Evolutionary conservation across 2,329 filamentous ascomycete species (phyloP).

Genomic region (Fonsecaea multimorphosa): DNA sequence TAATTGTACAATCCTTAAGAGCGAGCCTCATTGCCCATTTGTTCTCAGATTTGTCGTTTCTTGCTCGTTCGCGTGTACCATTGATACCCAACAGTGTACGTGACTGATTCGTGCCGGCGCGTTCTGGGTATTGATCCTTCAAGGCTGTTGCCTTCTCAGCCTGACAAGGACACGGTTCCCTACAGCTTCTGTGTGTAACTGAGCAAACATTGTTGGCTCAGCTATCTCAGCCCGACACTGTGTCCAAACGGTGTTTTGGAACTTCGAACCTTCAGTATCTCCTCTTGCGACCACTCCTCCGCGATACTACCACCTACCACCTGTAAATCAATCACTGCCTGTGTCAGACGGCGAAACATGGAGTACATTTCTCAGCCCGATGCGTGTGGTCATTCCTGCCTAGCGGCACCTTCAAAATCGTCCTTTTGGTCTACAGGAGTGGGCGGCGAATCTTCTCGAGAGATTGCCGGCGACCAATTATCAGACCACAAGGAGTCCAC

Average conservation of each 20-base stretch:
- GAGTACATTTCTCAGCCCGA: background rate
- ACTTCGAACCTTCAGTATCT: background rate
- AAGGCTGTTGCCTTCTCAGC: constrained; percentile 1
- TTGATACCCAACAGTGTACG: background rate
- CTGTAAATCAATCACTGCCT: background rate
- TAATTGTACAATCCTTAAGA: background rate
- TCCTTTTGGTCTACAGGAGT: background rate
- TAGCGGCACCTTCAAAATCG: constrained; percentile 1
- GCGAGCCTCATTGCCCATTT: background rate
- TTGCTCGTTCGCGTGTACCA: background rate
- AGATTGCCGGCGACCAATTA: background rate
- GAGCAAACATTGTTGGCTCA: background rate
- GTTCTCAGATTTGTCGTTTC: background rate
- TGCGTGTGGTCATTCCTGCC: background rate
- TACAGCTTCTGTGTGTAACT: background rate
- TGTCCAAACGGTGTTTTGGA: background rate
- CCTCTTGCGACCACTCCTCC: background rate
- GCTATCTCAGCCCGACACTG: background rate
- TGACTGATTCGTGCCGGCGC: background rate
- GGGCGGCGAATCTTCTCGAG: constrained; percentile 1
- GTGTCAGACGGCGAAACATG: background rate
- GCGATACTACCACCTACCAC: background rate
- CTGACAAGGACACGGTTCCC: constrained; percentile 2
- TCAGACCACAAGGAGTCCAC: constrained; percentile 8
- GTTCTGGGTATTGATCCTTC: background rate